Evolutionary conservation across 2,329 filamentous ascomycete genomes (phyloP).

Genomic region (Sphaerulina populicola): DNA sequence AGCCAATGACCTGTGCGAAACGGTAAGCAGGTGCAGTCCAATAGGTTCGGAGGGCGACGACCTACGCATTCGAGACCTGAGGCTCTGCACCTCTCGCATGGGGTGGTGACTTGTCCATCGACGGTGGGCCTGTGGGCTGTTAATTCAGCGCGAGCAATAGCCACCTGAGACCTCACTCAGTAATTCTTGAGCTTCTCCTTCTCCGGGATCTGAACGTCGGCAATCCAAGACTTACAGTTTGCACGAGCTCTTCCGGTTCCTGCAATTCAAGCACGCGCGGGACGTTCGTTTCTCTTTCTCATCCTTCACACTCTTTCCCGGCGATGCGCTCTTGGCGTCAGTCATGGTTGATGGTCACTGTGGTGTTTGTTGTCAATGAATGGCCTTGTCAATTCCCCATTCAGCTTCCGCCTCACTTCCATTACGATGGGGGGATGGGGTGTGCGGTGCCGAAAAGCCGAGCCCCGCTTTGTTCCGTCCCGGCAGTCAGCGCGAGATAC

Average conservation of each 20-base stretch:
- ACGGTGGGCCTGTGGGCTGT: constrained; percentile 32
- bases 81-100: constrained; percentile 51
- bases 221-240: constrained; percentile 39
- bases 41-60: background rate
- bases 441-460: too few species aligned
- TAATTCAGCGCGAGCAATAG: constrained; percentile 13
- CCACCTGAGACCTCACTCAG: too few species aligned
- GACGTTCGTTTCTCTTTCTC: constrained; percentile 21
- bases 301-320: constrained; percentile 8
- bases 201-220: background rate
- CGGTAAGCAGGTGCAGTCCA: background rate
- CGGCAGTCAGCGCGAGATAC: too few species aligned
- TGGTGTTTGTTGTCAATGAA: background rate
- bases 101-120: constrained; percentile 44
- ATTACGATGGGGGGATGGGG: too few species aligned
- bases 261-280: constrained; percentile 42
- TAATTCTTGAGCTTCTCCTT: background rate
- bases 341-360: background rate
- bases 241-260: constrained; percentile 45
- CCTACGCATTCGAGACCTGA: constrained; percentile 50
- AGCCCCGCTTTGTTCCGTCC: too few species aligned
- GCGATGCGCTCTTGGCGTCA: constrained; percentile 3
- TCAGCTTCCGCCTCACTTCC: too few species aligned
- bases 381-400: background rate
- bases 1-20: constrained; percentile 20